A percentile compares a stretch with the other conserved stretches of the same genome.
Evolutionary conservation across 352 stramenopile genomes (phyloP).

Genomic region (Phytopythium vexans): DNA sequence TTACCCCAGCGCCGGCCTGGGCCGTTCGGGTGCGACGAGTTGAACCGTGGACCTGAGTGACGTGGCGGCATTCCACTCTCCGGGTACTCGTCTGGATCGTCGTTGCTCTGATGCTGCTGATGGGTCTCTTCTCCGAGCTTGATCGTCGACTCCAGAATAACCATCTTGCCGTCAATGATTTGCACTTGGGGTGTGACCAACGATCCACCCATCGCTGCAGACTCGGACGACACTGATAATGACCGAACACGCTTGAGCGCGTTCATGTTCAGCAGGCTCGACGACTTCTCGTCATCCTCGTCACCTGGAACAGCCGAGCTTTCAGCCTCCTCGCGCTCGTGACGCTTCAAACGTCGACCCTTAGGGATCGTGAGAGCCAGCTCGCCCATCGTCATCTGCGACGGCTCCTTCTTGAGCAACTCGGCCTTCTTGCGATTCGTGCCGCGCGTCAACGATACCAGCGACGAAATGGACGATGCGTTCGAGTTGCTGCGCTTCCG

Average conservation of each 20-base stretch:
- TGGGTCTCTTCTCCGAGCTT: conserved; percentile 49
- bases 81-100: conserved; percentile 19
- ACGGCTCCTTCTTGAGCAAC: conserved; percentile 64
- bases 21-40: conserved; percentile 32
- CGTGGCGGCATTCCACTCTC: conserved; percentile 22
- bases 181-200: conserved; percentile 76
- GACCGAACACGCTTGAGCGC: conserved; percentile 52
- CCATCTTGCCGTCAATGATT: conserved; percentile 86
- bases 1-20: conserved; percentile 69
- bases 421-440: conserved; percentile 49
- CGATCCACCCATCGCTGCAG: conserved; percentile 53
- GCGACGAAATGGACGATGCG: conserved; percentile 38
- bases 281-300: conserved; percentile 17
- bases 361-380: conserved; percentile 73
- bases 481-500: conserved; percentile 62
- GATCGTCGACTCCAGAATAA: conserved; percentile 68
- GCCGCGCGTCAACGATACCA: conserved; percentile 19
- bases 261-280: conserved; percentile 31
- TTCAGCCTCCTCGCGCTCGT: conserved; percentile 56
- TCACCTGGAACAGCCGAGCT: conserved; percentile 3
- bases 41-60: conserved; percentile 35
- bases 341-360: conserved; percentile 44
- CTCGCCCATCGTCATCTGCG: conserved; percentile 85
- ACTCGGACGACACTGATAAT: conserved; percentile 62
- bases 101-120: conserved; percentile 25